Percentiles rank a stretch among this genome's conserved stretches.
Conservation (phyloP, 768 basidiomycete genomes). For the Pholiota conissans region DNA sequence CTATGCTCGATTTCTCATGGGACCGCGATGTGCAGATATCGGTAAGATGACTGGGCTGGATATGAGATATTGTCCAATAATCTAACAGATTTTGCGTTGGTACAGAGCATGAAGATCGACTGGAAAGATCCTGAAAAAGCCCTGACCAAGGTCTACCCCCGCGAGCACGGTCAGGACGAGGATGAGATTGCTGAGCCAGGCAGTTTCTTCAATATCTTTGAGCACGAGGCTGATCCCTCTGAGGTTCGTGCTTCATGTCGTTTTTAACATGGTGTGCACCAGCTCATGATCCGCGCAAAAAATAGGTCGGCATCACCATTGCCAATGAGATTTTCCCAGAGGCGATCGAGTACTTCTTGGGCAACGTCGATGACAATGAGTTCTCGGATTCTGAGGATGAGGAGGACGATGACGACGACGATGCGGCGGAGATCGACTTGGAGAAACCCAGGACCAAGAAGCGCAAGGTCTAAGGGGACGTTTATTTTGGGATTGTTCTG, state of each 20-base stretch:
- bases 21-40: conserved; percentile 67
- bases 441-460: conserved; percentile 83
- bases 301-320: conserved; percentile 69
- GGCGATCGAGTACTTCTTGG: conserved; percentile 81
- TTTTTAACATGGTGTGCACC: neutral
- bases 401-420: conserved; percentile 70
- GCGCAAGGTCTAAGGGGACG: conserved; percentile 50
- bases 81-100: neutral
- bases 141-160: conserved; percentile 79
- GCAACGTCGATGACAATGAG: conserved; percentile 59
- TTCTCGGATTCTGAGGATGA: conserved; percentile 60
- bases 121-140: conserved; percentile 81
- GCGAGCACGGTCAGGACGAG: conserved; percentile 59
- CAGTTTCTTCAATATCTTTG: conserved; percentile 90
- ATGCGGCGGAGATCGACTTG: conserved; percentile 84
- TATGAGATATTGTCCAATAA: neutral
- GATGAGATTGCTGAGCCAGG: conserved; percentile 68
- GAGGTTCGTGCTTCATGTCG: conserved; percentile 51
- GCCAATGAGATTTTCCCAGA: conserved; percentile 80
- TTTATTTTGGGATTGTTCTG: conserved; percentile 9
- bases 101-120: conserved; percentile 64
- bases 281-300: neutral
- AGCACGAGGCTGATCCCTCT: conserved; percentile 58
- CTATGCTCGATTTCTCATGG: conserved; percentile 83
- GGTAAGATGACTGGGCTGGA: conserved; percentile 38